Conservation (phyloP, 306 rosid species). For the Ziziphus jujuba region DNA sequence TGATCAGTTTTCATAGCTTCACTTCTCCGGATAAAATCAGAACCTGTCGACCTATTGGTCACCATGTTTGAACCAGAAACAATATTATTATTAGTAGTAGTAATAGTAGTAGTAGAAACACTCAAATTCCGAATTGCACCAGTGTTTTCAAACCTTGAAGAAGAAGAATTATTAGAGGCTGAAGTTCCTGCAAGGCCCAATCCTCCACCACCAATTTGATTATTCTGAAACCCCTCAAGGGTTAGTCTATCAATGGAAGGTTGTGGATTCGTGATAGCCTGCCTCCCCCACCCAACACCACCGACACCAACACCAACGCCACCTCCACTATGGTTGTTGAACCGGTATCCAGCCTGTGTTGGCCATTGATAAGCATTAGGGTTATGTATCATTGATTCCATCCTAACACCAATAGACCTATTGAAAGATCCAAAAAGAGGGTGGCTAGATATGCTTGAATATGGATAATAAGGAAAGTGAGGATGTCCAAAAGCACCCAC, state of each 20-base stretch:
- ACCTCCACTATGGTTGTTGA: too few species aligned
- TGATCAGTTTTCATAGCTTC: conserved; percentile 9
- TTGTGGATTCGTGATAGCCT: conserved; percentile 3
- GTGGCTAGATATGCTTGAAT: conserved; percentile 26
- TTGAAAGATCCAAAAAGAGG: conserved; percentile 32
- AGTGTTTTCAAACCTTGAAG: conserved; percentile 14
- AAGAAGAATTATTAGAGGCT: background rate
- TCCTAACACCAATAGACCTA: conserved; percentile 44
- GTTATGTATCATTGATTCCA: conserved; percentile 67
- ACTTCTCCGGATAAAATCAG: conserved; percentile 4
- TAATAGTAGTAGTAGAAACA: too few species aligned
- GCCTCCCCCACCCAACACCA: conserved; percentile 17
- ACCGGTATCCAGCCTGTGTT: conserved; percentile 3
- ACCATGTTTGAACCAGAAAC: conserved; percentile 2
- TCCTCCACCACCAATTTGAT: background rate
- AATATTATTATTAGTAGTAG: background rate
- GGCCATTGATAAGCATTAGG: conserved; percentile 32
- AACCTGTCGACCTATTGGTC: background rate
- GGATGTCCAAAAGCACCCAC: conserved; percentile 28
- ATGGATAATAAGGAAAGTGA: conserved; percentile 38
- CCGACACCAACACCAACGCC: background rate
- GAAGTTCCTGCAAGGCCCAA: conserved; percentile 6
- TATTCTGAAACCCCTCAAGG: conserved; percentile 21
- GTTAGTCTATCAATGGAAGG: conserved; percentile 22
- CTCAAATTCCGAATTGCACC: background rate